Percentiles rank a stretch among this genome's conserved stretches.
Conservation (phyloP, 176 grass and related monocot species). For the Canna indica region DNA sequence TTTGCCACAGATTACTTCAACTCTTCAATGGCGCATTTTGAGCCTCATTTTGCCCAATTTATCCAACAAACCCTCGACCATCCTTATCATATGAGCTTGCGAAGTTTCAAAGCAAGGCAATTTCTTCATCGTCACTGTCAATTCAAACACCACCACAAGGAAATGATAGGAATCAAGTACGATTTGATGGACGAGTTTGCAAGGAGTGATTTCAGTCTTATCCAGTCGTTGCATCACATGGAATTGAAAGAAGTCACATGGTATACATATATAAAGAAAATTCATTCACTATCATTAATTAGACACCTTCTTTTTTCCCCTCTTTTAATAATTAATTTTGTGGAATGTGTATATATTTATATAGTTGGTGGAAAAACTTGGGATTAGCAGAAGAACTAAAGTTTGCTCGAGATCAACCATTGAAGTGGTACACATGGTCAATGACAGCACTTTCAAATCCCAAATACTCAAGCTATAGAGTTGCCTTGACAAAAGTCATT, state of each 20-base stretch:
- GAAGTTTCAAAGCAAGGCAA: neutral
- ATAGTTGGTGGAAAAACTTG: slow-evolving; percentile 49
- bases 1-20: neutral
- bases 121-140: neutral
- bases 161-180: neutral
- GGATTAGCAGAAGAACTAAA: slow-evolving; percentile 31
- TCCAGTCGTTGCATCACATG: neutral
- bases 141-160: too few relatives aligned
- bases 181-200: neutral
- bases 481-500: slow-evolving; percentile 42
- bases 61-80: neutral
- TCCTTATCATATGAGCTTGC: slow-evolving; percentile 13
- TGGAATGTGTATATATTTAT: too few relatives aligned
- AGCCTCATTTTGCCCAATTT: neutral
- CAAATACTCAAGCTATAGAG: slow-evolving; percentile 34
- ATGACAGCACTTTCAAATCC: slow-evolving; percentile 20
- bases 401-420: slow-evolving; percentile 26
- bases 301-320: too few relatives aligned
- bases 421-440: slow-evolving; percentile 54
- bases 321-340: too few relatives aligned
- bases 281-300: too few relatives aligned
- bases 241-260: neutral
- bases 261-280: too few relatives aligned
- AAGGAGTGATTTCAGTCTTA: neutral
- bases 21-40: neutral